Evolutionary conservation across 805 yeast species (phyloP), one percentile per base, ranked within the genome.

Genomic region (Saccharomycopsis sp.): DNA sequence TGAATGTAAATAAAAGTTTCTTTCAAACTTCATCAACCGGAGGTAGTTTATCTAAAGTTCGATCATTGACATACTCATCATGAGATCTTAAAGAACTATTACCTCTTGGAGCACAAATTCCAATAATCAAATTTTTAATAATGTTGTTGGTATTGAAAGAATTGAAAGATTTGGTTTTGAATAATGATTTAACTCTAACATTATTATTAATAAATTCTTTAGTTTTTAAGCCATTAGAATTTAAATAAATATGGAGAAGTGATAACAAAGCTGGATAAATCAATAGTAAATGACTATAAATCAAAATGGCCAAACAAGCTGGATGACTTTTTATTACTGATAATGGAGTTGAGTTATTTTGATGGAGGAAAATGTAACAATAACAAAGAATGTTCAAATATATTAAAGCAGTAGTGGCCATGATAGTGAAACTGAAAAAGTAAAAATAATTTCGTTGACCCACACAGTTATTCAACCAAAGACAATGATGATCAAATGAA

Each of bases 401-500:
- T 1, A 54, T 30, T 10, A 64, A 53, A 1, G 62, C 41, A 0
- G 69, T 3, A 1, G 57, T 51, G 1, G 60, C 52, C 37, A 63
- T 60, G 1, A 69, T 26, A 29, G 82, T 52, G 48, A 76, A 81
- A 2, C 51, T 50, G 30, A 77, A 42, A 51, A 81, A 83, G 56
- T 67, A 76, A 47, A 72, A 59, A 55, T 82, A 82, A 52, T 82
- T 84, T 41, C 83, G 58, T 45, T 73, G 72, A 1, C 94, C 95
- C 31, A 84, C 69, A 54, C 95, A 84, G 49, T 76, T 82, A 51
- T 80, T 78, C 37, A 84, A 53, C 74, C 82, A 75, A 27, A 64
- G 50, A 52, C 88, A 80, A 55, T 77, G 85, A 52, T 77, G 85
- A 52, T 82, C 94, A 53, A 76, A 79, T 43, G 64, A 56, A 27